Conservation (phyloP, 768 basidiomycete genomes). For the Leccinum rimulosum region DNA sequence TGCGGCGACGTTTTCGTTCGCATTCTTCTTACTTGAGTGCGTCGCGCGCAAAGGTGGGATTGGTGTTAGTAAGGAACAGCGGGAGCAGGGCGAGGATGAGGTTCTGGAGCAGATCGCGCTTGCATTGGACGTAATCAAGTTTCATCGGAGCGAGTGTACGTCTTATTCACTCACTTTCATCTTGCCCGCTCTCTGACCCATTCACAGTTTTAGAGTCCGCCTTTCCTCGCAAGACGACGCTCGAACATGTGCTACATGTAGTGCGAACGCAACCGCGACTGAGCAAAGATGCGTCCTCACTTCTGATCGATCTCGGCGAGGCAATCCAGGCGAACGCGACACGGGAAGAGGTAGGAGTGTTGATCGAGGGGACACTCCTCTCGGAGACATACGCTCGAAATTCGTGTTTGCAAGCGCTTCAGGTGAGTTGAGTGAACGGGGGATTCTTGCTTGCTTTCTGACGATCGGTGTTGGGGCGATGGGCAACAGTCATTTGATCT, state of each 20-base stretch:
- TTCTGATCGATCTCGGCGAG: constrained; percentile 78
- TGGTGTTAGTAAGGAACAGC: constrained; percentile 26
- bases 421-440: constrained; percentile 47
- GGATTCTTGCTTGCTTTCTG: not conserved
- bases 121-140: constrained; percentile 40
- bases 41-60: constrained; percentile 73
- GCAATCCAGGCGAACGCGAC: constrained; percentile 68
- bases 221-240: constrained; percentile 72
- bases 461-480: not conserved
- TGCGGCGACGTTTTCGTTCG: constrained; percentile 80
- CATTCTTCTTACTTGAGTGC: constrained; percentile 69
- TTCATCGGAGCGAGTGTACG: constrained; percentile 34
- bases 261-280: constrained; percentile 78
- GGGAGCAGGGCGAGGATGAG: constrained; percentile 45
- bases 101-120: constrained; percentile 80
- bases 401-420: constrained; percentile 86
- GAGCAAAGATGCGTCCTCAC: constrained; percentile 78
- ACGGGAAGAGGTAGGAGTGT: constrained; percentile 55
- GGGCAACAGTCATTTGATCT: constrained; percentile 78
- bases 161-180: constrained; percentile 1
- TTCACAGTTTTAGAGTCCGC: constrained; percentile 58
- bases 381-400: constrained; percentile 88
- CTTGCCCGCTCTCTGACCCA: not conserved
- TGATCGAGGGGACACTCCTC: constrained; percentile 73
- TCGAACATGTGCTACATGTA: constrained; percentile 67